Base-by-base conservation (phyloP, 1,284 basidiomycete species). In the Inonotus obliquus region DNA sequence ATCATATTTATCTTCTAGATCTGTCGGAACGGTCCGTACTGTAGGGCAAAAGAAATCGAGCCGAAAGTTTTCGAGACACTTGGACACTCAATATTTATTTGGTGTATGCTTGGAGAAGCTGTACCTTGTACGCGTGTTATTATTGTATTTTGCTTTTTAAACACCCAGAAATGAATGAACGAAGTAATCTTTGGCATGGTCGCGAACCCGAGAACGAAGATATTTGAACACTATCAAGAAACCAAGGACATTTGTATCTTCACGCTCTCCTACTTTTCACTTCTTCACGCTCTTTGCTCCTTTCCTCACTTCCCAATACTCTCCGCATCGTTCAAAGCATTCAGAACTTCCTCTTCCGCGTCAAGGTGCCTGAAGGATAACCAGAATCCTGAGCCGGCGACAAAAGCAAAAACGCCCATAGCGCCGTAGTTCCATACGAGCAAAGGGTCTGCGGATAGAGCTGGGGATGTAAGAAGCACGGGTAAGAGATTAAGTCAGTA, bases 341-440 rank as follows among this genome's bases (percentile, higher is more conserved):
- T 88, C n/a, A 89, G 74, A 54, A 70, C 71, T 53, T 89, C 87
- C 73, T 91, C 87, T 61, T 79, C 71, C n/a, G 67, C 66, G 67
- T 91, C 89, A 58, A 90, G 76, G 49, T 79, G 72, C 65, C 80
- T 77, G 66, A 87, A 83, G 37, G 77, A 75, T 64, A 82, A 68
- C 83, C 84, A 91, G 76, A 93, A 90, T 14, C 82, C 54, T 59
- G 73, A 57, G 5, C 80, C 81, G 29, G 75, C 76, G 53, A 77
- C 59, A 63, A 71, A 72, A 38, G 77, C 69, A 27, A 79, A 67
- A 21, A 75, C 75, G 7, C 65, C 76, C 69, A 78, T 77, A 49
- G 74, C 68, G 41, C 69, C 75, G 68, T 77, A 79, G 68, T 76
- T 77, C 80, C 84, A 73, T 60, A 90, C 86, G 70, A 73, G 84